These are phyloP conservation scores for Lodderomyces margitis DNA, from an alignment of 1,139 yeast species.

Conservation along the genomic window DNA sequence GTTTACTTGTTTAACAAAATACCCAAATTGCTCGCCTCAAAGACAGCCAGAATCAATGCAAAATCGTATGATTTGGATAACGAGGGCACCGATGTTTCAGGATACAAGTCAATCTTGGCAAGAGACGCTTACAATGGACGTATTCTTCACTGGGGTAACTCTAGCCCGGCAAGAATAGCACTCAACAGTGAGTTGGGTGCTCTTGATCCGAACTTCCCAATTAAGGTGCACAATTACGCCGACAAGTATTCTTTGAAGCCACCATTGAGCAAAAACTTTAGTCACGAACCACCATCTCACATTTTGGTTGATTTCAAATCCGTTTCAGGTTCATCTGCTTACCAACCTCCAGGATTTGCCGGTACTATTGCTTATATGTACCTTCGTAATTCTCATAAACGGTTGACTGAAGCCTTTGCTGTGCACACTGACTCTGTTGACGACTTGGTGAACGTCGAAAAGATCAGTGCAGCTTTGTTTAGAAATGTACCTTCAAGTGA, in stretches of 20 bases:
- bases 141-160: conserved; percentile 44
- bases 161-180: conserved; percentile 60
- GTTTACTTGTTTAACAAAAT: conserved; percentile 62
- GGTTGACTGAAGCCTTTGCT: conserved; percentile 80
- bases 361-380: conserved; percentile 75
- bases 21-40: conserved; percentile 62
- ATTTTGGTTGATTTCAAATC: conserved; percentile 78
- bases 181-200: conserved; percentile 70
- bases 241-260: conserved; percentile 42
- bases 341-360: conserved; percentile 65
- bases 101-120: conserved; percentile 69
- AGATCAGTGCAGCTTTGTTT: conserved; percentile 76
- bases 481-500: conserved; percentile 75
- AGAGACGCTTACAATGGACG: conserved; percentile 65
- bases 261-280: conserved; percentile 43
- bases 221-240: conserved; percentile 37
- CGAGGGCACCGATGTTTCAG: conserved; percentile 61
- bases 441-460: conserved; percentile 61
- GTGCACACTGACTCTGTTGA: conserved; percentile 60
- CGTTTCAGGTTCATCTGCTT: conserved; percentile 59
- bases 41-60: conserved; percentile 40
- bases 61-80: conserved; percentile 42
- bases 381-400: conserved; percentile 60
- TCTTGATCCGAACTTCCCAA: conserved; percentile 70
- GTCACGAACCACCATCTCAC: conserved; percentile 64